Evolutionary conservation across 495 filamentous ascomycete genomes (phyloP), one percentile per base, ranked within the genome.

Genomic region (Evernia prunastri): DNA sequence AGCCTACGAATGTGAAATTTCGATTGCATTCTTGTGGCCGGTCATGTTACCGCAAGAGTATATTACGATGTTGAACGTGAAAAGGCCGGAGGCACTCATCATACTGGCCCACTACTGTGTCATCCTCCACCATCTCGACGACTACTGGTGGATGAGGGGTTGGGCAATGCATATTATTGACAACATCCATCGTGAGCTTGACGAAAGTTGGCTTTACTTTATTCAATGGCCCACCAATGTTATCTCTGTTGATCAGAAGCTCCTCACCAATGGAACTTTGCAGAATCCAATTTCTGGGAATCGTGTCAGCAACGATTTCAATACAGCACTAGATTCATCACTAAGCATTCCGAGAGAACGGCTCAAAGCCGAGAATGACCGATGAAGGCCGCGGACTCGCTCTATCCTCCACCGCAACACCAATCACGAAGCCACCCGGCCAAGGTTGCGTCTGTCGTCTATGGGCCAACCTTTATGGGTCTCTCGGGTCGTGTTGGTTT

Each of bases 81-180:
- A 74, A 13, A 73, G 79, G 42, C 83, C 85, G 0, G 80, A 86
- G 47, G 82, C 87, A 7, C 61, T 84, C 42, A 73, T 81, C 13
- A 71, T 83, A 15, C 73, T 84, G 4, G 80, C 81, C 3, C 79
- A 82, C 65, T 84, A 78, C 67, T 75, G 77, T 9, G 76, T 82
- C 20, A 71, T 81, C 17, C 65, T 84, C 51, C 76, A 82, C 62
- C 74, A 77, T 58, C 58, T 82, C 36, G 71, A 81, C n/a, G 64
- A 75, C 12, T 71, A 75, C 51, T 84, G 81, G 81, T 84, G 77
- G 75, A 78, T 82, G 76, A 74, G 72, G 0, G 75, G 81, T 37
- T 80, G 78, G 78, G 78, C 68, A 18, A 53, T 57, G 43, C 63
- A 69, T 35, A 68, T 76, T 23, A 57, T 76, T 18, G 49, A 66